Percentiles rank a stretch among this genome's conserved stretches.
Evolutionary conservation across 2,329 filamentous ascomycete genomes (phyloP).

Genomic region (Sarocladium oryzae): DNA sequence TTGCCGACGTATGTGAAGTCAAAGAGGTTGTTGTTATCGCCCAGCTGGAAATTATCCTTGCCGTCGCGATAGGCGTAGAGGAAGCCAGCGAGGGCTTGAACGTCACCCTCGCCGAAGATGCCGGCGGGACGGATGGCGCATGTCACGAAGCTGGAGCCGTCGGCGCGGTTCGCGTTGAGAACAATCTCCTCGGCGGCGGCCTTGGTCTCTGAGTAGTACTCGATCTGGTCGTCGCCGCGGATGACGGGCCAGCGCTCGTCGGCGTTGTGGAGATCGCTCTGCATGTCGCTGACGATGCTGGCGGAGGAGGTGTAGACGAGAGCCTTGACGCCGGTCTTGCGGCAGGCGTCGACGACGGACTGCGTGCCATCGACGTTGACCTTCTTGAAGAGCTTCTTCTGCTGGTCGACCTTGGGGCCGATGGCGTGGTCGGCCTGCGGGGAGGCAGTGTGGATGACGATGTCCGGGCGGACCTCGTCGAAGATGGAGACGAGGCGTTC

Average conservation of each 20-base stretch:
- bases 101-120: constrained; percentile 88
- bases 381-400: constrained; percentile 56
- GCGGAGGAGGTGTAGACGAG: constrained; percentile 90
- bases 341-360: constrained; percentile 68
- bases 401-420: constrained; percentile 34
- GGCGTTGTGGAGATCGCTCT: constrained; percentile 72
- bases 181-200: constrained; percentile 77
- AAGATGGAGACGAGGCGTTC: constrained; percentile 58
- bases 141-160: constrained; percentile 57
- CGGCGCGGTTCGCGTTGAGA: constrained; percentile 61
- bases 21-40: constrained; percentile 58
- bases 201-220: constrained; percentile 91
- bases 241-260: constrained; percentile 78
- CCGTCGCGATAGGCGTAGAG: constrained; percentile 62
- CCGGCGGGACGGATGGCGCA: constrained; percentile 76
- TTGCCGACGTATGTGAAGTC: constrained; percentile 61
- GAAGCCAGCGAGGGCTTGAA: constrained; percentile 66
- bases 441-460: constrained; percentile 88
- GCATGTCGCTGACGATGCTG: constrained; percentile 79
- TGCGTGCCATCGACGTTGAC: constrained; percentile 87
- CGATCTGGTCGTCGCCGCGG: constrained; percentile 60
- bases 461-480: constrained; percentile 60
- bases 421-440: constrained; percentile 51
- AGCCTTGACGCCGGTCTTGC: constrained; percentile 63
- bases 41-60: constrained; percentile 74